Base-by-base conservation (phyloP, 2,329 filamentous ascomycete species). In the Talaromyces sp. region DNA sequence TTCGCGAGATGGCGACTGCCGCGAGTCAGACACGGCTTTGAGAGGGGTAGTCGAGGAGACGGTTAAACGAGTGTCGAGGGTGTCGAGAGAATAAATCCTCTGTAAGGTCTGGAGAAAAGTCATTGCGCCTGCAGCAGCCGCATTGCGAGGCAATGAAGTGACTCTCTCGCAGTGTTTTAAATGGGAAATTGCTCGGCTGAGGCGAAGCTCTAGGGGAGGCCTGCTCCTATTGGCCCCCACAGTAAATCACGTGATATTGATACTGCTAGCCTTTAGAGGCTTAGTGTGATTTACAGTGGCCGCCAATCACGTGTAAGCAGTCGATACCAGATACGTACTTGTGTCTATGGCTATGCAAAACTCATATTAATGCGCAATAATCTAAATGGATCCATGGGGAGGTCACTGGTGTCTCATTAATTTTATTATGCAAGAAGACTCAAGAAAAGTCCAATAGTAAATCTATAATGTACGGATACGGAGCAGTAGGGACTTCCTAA, bases 31-130 rank as follows among this genome's bases (percentile, higher is more conserved):
- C 62, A 83, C 78, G 43, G 81, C 76, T 69, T 82, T 82, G 73
- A 88, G 87, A 38, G 91, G 85, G 24, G 85, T 85, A 27, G 82
- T 84, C 32, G 91, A 85, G 11, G 90, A 82, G 57, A 83, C 88
- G 29, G 87, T 88, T 74, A 96, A 87, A 63, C 88, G 84, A 58
- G 85, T 88, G 74, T 90, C 88, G 66, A 90, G 82, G 24, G 85
- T 89, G 67, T 88, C 84, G 59, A 87, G 80, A 59, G 84, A 85
- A 73, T 87, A 88, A 21, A 88, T 74, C 64, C 79, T 79, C 67
- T 78, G 77, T 59, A 85, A 66, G 70, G 77, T 80, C 62, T 74
- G 70, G 58, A 83, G 69, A 59, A 75, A 68, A 68, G 76, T 77
- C 65, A 72, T 74, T 64, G 70, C 74, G 31, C 32, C 55, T 35